phyloP scores from a whole-genome alignment of 2,329 filamentous ascomycete species.

The Phoma sp. region DNA sequence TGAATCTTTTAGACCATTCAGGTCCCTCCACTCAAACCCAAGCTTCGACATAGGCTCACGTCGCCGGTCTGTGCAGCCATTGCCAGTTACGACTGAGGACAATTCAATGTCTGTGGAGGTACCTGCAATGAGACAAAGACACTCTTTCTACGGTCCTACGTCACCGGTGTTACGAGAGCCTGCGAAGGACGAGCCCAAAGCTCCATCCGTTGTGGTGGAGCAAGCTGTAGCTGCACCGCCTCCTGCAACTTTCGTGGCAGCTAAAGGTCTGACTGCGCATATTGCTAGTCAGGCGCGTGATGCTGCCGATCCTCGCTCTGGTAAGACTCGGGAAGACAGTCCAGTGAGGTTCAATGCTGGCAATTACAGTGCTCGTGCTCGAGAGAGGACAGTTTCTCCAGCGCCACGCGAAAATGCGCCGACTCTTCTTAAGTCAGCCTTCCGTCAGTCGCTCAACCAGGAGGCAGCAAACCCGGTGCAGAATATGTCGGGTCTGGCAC shows the following conservation, averaged over 20 bases:
- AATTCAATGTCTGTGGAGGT: slow-evolving; percentile 27
- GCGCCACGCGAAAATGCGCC: slow-evolving; percentile 37
- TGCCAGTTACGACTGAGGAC: slow-evolving; percentile 46
- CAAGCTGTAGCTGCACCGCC: neutral
- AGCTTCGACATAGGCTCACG: slow-evolving; percentile 36
- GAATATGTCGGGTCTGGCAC: slow-evolving; percentile 11
- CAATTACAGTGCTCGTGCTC: slow-evolving; percentile 34
- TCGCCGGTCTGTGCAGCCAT: slow-evolving; percentile 47
- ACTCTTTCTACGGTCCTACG: slow-evolving; percentile 38
- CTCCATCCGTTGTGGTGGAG: neutral
- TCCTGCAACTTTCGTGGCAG: neutral
- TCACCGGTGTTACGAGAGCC: slow-evolving; percentile 30
- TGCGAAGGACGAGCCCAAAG: slow-evolving; percentile 11
- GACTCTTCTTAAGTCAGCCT: slow-evolving; percentile 27
- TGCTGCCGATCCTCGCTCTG: neutral
- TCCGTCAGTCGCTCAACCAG: slow-evolving; percentile 35
- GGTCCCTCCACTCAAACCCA: slow-evolving; percentile 48
- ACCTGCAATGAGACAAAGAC: slow-evolving; percentile 30
- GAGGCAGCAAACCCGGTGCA: slow-evolving; percentile 12
- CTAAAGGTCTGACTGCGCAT: slow-evolving; percentile 14
- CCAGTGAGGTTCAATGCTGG: slow-evolving; percentile 32
- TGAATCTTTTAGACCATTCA: slow-evolving; percentile 43
- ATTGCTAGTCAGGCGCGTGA: slow-evolving; percentile 11
- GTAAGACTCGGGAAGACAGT: slow-evolving; percentile 23
- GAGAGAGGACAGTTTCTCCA: slow-evolving; percentile 36